Evolutionary conservation across 1,284 basidiomycete genomes (phyloP).

Genomic region (Ganoderma meredithae): DNA sequence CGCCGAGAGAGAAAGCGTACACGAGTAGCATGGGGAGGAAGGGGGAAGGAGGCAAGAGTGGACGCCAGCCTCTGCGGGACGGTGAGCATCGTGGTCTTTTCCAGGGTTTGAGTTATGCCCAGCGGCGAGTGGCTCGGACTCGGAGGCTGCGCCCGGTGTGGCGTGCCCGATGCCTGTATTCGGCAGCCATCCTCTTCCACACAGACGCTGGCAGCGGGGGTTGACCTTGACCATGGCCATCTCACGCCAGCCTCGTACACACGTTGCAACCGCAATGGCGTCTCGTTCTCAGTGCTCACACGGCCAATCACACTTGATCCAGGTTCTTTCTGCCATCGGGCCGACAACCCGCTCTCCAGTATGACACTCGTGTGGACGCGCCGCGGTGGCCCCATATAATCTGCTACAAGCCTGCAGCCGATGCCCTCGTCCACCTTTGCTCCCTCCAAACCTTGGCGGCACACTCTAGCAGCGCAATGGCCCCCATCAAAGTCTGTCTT

Average conservation of each 20-base stretch:
- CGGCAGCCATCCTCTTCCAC: conserved; percentile 17
- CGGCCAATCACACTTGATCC: neutral
- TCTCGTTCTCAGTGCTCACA: neutral
- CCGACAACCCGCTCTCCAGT: conserved; percentile 10
- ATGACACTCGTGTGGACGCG: conserved; percentile 7
- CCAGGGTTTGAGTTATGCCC: neutral
- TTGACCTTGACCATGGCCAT: neutral
- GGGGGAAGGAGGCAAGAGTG: neutral
- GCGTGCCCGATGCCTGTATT: conserved; percentile 19
- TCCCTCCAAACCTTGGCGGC: neutral
- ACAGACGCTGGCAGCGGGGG: neutral
- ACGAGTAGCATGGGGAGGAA: conserved; percentile 1
- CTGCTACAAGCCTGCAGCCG: neutral
- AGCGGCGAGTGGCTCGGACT: neutral
- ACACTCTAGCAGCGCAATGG: conserved; percentile 20
- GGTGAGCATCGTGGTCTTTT: neutral
- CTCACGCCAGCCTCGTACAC: neutral
- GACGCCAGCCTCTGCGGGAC: neutral
- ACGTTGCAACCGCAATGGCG: neutral
- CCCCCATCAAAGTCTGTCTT: conserved; percentile 73
- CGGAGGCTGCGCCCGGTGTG: conserved; percentile 8
- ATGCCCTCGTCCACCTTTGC: neutral
- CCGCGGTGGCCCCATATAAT: neutral
- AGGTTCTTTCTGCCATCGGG: neutral
- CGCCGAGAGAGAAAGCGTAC: neutral